Base-by-base conservation (phyloP, 495 filamentous ascomycete genomes). In the Cercophora sp. region DNA sequence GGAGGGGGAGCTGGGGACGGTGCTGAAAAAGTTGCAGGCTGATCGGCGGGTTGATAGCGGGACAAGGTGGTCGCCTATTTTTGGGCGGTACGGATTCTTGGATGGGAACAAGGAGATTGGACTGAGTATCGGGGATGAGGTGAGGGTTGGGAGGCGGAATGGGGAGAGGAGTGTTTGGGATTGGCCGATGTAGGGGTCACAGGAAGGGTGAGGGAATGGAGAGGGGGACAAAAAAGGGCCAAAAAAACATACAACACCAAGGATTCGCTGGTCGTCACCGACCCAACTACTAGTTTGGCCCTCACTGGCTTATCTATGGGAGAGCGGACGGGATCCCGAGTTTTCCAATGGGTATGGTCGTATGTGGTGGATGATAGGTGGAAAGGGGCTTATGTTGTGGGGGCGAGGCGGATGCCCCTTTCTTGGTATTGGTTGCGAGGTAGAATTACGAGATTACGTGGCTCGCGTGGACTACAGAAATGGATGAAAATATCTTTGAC, bases 41-140 rank as follows among this genome's bases (percentile, higher is more conserved):
- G 88, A 92, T 69, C 78, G 90, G 35, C 71, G 90, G 52, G 86
- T 94, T 2, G 90, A 96, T 69, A 39, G 53, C 18, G 89, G 89
- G 0, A 74, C 73, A 1, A 88, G 81, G 65, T 93, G 80, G 65
- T 84, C 79, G 66, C 90, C 90, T 32, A 80, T 93, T 1, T 94
- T 92, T 79, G 90, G 90, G 19, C 73, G 89, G 39, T 95, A 94
- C 71, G 83, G 75, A 4, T 94, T 91, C 62, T 51, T 60, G 19
- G 52, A 49, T 3, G 52, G 24, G 51, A 63, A 37, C 10, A 65
- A 51, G 43, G 52, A 54, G 3, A 48, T 57, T 51, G 22, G 61
- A 23, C 68, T 92, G 29, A 70, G 66, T 3, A 80, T 93, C 29
- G 89, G 89, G 0, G 88, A 92, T 71, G 78, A 83, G 62, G 82